Evolutionary conservation across 2,329 filamentous ascomycete species (phyloP).

Genomic region (Arthrobotrys pseudoclavata): DNA sequence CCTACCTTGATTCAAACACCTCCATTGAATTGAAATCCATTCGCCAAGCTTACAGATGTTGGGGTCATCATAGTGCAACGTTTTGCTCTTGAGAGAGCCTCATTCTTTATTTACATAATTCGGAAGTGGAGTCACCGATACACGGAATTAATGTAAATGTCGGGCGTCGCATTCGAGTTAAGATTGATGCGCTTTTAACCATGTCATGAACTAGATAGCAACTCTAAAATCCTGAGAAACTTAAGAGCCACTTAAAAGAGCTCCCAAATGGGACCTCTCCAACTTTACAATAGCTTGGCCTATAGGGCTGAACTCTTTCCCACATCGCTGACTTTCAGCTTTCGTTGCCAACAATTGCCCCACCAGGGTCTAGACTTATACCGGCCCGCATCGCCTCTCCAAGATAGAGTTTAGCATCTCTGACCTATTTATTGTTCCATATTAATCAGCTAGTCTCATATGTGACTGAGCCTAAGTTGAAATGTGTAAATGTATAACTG

Average conservation of each 20-base stretch:
- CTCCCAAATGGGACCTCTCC: not conserved
- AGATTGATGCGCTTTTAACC: not conserved
- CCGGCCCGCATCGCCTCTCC: not conserved
- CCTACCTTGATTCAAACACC: not conserved
- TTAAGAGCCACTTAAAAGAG: not conserved
- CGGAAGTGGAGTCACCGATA: slow-evolving; percentile 9
- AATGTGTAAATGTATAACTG: not conserved
- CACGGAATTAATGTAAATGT: slow-evolving; percentile 25
- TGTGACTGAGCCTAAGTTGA: slow-evolving; percentile 18
- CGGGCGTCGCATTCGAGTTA: slow-evolving; percentile 7
- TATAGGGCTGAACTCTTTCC: not conserved
- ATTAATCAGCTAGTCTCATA: not conserved
- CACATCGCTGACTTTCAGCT: slow-evolving; percentile 2
- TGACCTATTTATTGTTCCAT: not conserved
- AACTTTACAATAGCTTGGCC: not conserved
- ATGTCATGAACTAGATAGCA: not conserved
- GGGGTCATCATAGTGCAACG: slow-evolving; percentile 25
- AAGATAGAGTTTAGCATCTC: not conserved
- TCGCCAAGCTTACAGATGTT: slow-evolving; percentile 28
- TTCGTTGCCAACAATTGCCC: not conserved
- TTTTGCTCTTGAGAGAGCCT: slow-evolving; percentile 28
- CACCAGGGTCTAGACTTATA: slow-evolving; percentile 23
- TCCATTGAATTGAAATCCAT: not conserved
- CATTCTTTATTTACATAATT: slow-evolving; percentile 14
- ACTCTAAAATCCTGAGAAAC: not conserved